Conservation (phyloP, 2,329 filamentous ascomycete species). For the Diplodia sapinea region DNA sequence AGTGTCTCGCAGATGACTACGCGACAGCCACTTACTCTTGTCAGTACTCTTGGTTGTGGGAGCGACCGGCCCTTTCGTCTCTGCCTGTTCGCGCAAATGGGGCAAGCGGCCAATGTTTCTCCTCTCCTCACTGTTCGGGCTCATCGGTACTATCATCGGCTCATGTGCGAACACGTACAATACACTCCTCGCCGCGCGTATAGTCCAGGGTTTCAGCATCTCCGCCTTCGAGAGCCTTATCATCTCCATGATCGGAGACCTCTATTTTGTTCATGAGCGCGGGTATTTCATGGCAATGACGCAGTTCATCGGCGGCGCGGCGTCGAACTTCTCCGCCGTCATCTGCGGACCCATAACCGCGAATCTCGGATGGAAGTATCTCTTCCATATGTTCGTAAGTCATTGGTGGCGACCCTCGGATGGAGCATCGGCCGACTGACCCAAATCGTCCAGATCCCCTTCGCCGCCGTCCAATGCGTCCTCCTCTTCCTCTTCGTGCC, state of each 20-base stretch:
- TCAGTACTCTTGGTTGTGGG: constrained; percentile 44
- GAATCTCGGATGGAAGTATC: constrained; percentile 56
- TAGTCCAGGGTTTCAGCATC: constrained; percentile 52
- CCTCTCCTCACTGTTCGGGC: constrained; percentile 43
- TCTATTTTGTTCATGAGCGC: constrained; percentile 58
- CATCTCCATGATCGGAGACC: constrained; percentile 51
- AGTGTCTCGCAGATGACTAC: not conserved
- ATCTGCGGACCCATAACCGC: constrained; percentile 16
- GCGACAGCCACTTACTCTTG: not conserved
- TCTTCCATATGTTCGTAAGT: constrained; percentile 54
- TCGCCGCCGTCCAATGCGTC: constrained; percentile 51
- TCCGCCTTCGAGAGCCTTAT: constrained; percentile 47
- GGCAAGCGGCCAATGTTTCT: constrained; percentile 56
- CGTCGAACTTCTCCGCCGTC: constrained; percentile 28
- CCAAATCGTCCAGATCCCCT: constrained; percentile 37
- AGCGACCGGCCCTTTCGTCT: constrained; percentile 39
- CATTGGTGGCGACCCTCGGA: constrained; percentile 43
- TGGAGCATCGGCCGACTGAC: constrained; percentile 43
- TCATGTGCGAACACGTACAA: constrained; percentile 55
- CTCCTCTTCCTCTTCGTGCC: constrained; percentile 58
- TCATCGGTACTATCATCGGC: constrained; percentile 42
- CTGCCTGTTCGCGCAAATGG: constrained; percentile 53
- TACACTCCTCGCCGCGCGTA: constrained; percentile 51
- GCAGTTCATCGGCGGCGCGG: constrained; percentile 40
- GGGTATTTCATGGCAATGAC: constrained; percentile 57